These are phyloP conservation scores for Spatholobus suberectus DNA, from an alignment of 306 rosid genomes.

Conservation along the genomic window DNA sequence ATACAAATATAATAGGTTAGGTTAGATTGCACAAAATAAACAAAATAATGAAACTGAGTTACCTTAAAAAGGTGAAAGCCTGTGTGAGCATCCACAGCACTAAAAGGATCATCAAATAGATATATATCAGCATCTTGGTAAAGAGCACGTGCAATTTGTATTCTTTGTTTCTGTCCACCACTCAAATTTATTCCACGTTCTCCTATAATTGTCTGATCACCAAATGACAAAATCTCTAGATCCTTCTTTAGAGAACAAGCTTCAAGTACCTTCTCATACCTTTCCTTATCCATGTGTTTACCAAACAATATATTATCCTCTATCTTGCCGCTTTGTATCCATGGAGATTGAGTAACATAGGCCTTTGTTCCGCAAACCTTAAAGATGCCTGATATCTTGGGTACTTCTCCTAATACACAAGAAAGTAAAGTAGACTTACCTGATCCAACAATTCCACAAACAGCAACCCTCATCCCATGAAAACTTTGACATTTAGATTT, in stretches of 20 bases:
- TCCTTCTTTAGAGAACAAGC: slow-evolving; percentile 83
- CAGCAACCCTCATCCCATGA: slow-evolving; percentile 53
- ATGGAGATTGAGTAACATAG: slow-evolving; percentile 75
- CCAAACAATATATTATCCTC: slow-evolving; percentile 83
- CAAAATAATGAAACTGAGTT: slow-evolving; percentile 16
- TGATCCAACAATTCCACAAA: slow-evolving; percentile 62
- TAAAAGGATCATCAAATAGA: slow-evolving; percentile 78
- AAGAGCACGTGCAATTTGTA: too few species aligned
- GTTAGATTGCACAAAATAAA: background rate
- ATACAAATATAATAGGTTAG: background rate
- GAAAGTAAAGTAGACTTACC: slow-evolving; percentile 89
- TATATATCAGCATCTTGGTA: too few species aligned
- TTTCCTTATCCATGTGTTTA: slow-evolving; percentile 69
- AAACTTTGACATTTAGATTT: slow-evolving; percentile 40
- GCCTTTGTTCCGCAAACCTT: slow-evolving; percentile 53
- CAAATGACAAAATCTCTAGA: slow-evolving; percentile 70
- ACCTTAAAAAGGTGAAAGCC: slow-evolving; percentile 89
- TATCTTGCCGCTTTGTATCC: slow-evolving; percentile 89
- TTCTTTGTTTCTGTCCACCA: too few species aligned
- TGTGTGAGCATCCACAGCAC: slow-evolving; percentile 90
- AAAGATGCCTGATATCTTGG: slow-evolving; percentile 65
- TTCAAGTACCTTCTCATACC: slow-evolving; percentile 76
- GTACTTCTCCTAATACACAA: slow-evolving; percentile 81
- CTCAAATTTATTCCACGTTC: slow-evolving; percentile 48
- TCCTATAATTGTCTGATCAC: slow-evolving; percentile 86